Percentiles rank a stretch among this genome's conserved stretches.
Conservation (phyloP, 805 yeast genomes). For the Yarrowia alimentaria region DNA sequence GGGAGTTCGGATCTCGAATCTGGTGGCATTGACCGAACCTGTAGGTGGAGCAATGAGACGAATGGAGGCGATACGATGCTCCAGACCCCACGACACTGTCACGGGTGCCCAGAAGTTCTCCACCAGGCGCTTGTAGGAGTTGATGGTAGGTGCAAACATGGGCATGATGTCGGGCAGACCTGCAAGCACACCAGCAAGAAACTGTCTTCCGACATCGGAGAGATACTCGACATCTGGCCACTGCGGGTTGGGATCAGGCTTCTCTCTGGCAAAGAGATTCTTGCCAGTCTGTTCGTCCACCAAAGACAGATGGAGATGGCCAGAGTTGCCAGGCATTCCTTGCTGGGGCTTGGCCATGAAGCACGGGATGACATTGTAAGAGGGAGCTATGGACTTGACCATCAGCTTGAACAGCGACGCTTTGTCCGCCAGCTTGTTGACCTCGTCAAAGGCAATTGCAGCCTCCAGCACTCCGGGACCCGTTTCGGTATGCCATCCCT, state of each 20-base stretch:
- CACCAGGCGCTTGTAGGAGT: slow-evolving; percentile 41
- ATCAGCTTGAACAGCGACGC: slow-evolving; percentile 38
- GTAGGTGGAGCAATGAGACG: slow-evolving; percentile 38
- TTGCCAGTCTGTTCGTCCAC: slow-evolving; percentile 33
- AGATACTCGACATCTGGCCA: slow-evolving; percentile 37
- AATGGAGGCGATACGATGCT: slow-evolving; percentile 40
- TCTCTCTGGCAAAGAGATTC: slow-evolving; percentile 35
- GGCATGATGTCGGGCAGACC: slow-evolving; percentile 41
- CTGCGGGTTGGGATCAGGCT: slow-evolving; percentile 33
- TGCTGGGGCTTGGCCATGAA: slow-evolving; percentile 42
- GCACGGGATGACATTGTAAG: slow-evolving; percentile 38
- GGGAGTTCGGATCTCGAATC: slow-evolving; percentile 41
- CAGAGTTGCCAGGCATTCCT: slow-evolving; percentile 42
- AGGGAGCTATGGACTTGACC: slow-evolving; percentile 36
- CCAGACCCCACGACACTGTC: slow-evolving; percentile 41
- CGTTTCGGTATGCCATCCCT: slow-evolving; percentile 42
- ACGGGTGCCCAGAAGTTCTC: slow-evolving; percentile 43
- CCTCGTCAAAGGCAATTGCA: slow-evolving; percentile 38
- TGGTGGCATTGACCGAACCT: slow-evolving; percentile 35
- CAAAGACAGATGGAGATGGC: slow-evolving; percentile 40
- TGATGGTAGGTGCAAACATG: slow-evolving; percentile 40
- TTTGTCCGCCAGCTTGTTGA: slow-evolving; percentile 38
- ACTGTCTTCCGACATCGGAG: slow-evolving; percentile 37
- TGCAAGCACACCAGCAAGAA: slow-evolving; percentile 40
- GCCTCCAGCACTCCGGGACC: slow-evolving; percentile 43